phyloP scores from a whole-genome alignment of 306 rosid species.

The Quercus engelmannii region DNA sequence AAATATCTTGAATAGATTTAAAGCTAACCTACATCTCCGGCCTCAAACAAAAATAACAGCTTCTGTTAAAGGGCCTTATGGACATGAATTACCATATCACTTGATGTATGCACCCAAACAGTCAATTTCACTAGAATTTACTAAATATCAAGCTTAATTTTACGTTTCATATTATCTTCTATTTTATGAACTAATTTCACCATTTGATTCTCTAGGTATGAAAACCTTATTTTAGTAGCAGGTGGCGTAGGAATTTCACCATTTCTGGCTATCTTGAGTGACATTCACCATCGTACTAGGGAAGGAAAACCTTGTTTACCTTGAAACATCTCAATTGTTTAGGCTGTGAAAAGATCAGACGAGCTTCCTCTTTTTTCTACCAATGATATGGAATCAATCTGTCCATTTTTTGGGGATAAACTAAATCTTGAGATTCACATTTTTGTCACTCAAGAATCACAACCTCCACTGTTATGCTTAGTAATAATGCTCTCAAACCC shows the following conservation, averaged over 20 bases:
- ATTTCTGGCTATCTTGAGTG: too few species aligned
- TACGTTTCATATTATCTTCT: not conserved
- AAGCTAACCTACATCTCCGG: conserved; percentile 19
- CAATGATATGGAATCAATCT: conserved; percentile 61
- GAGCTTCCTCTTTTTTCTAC: conserved; percentile 80
- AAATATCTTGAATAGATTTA: conserved; percentile 30
- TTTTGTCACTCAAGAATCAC: conserved; percentile 76
- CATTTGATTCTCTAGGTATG: too few species aligned
- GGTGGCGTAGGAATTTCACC: too few species aligned
- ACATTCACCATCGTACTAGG: conserved; percentile 21
- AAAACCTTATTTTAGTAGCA: too few species aligned
- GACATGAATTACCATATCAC: conserved; percentile 85
- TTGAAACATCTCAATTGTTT: conserved; percentile 55
- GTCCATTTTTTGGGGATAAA: conserved; percentile 52
- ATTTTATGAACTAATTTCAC: not conserved
- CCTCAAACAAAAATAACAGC: conserved; percentile 43
- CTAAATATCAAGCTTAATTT: not conserved
- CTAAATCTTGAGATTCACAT: conserved; percentile 54
- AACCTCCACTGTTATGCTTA: conserved; percentile 67
- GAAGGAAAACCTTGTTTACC: conserved; percentile 73
- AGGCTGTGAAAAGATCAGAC: conserved; percentile 79
- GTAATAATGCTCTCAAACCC: conserved; percentile 8
- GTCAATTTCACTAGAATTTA: not conserved
- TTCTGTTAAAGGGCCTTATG: conserved; percentile 94
- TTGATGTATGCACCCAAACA: conserved; percentile 48